Evolutionary conservation across 2,329 filamentous ascomycete genomes (phyloP).

Genomic region (Onygenales sp.): DNA sequence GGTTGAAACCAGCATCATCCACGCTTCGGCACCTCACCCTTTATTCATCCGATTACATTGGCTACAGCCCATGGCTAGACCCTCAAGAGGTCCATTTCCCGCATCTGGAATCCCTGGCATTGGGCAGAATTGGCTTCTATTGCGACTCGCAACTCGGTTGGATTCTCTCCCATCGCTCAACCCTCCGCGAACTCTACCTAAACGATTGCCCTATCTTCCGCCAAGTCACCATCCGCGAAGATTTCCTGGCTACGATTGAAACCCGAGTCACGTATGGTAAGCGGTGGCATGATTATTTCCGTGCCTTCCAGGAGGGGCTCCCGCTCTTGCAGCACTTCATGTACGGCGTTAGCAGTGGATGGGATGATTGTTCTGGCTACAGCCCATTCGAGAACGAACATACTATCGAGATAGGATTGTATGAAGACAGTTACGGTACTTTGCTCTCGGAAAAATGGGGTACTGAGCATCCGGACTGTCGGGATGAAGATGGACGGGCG

Average conservation of each 20-base stretch:
- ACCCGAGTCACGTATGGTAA: constrained; percentile 6
- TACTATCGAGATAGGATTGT: constrained; percentile 10
- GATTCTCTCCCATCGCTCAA: constrained; percentile 31
- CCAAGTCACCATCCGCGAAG: constrained; percentile 6
- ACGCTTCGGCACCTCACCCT: constrained; percentile 31
- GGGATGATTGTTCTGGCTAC: neutral
- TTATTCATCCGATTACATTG: constrained; percentile 28
- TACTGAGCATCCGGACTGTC: constrained; percentile 11
- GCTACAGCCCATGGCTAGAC: constrained; percentile 32
- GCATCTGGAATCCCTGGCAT: constrained; percentile 28
- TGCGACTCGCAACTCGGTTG: constrained; percentile 40
- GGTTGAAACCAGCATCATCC: constrained; percentile 3
- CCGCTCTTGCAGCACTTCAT: constrained; percentile 13
- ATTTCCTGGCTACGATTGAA: neutral
- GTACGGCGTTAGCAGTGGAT: constrained; percentile 7
- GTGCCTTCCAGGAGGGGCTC: constrained; percentile 12
- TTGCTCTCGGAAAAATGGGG: constrained; percentile 15
- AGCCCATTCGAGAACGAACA: constrained; percentile 15
- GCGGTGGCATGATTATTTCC: constrained; percentile 17
- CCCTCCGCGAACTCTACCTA: constrained; percentile 34
- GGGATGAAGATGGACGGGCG: constrained; percentile 8
- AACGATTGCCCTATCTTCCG: constrained; percentile 34
- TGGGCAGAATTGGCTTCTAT: constrained; percentile 35
- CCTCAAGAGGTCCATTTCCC: constrained; percentile 28
- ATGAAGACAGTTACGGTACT: constrained; percentile 6